Base-by-base conservation (phyloP, 352 stramenopile genomes). In the Globisporangium canariense region DNA sequence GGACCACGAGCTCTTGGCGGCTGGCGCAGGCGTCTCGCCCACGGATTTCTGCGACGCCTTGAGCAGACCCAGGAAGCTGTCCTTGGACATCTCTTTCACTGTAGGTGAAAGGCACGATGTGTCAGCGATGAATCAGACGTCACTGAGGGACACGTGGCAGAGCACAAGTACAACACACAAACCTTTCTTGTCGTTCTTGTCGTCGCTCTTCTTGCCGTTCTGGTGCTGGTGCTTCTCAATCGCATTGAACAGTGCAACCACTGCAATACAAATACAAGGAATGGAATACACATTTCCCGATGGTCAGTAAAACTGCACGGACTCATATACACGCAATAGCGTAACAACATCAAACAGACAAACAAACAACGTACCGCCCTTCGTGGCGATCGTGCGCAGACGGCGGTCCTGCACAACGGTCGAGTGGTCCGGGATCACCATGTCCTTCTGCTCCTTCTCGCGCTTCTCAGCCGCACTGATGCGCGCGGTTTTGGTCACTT, bases 211-310 rank as follows among this genome's bases (percentile, higher is more conserved):
- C 68, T 71, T 78, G 61, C 78, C 81, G n/a, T 40, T 71, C 53
- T 83, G 75, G 63, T 94, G 82, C 70, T 94, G 86, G 65, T 94
- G 86, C 75, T 92, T 93, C 53, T 87, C 73, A 56, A 94, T 94
- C 13, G 86, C 86, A 59, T 94, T 94, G 63, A 94, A 94, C 28
- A 94, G 66, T 32, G 86, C 83, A 16, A 94, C 86, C 50, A 94
- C 86, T 89, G 60, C 30, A 62, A 46, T 20, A 58, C 36, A 53
- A 36, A 58, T 11, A 34, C 14, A 25, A 25, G 22, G 22, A 25
- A 25, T 25, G 22, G 22, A 25, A 25, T 43, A 38, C 50, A 43
- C 8, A 60, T 41, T 43, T 50, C 5, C 10, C 25, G 22, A 40
- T 13, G 3, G 50, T 62, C 56, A 53, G 46, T 11, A 10, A 46